phyloP scores from a whole-genome alignment of 129 eudicot species.

The Pittosporum tobira region DNA sequence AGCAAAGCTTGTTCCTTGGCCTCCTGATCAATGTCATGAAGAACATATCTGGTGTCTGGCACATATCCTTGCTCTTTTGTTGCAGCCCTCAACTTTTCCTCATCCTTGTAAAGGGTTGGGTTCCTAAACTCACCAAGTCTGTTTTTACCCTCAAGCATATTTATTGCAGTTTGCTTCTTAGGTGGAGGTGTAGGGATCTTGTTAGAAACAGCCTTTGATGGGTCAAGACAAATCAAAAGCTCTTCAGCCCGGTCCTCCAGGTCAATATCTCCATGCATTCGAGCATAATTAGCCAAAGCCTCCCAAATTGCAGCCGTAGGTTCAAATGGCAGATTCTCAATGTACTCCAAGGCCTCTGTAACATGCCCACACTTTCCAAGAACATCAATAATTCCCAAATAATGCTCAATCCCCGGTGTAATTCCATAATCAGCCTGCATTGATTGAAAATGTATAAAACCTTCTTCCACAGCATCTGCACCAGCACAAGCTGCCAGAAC shows the following conservation, averaged over 20 bases:
- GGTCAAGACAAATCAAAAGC: neutral
- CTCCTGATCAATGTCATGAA: slow-evolving; percentile 1
- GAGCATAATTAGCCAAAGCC: neutral
- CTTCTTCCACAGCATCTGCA: neutral
- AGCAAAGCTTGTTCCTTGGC: neutral
- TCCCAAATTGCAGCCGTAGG: neutral
- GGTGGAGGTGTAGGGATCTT: neutral
- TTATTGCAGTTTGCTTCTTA: neutral
- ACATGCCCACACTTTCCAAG: neutral
- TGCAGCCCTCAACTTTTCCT: neutral
- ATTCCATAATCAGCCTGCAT: neutral
- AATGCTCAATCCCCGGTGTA: neutral
- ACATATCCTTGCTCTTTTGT: neutral
- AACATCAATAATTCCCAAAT: neutral
- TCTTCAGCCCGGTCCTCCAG: neutral
- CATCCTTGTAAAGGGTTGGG: neutral
- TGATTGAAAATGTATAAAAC: neutral
- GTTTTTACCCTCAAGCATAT: neutral
- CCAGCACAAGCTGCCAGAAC: neutral
- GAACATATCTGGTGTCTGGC: neutral
- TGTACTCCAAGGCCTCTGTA: neutral
- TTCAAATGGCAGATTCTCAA: neutral
- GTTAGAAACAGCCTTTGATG: neutral
- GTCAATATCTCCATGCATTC: neutral
- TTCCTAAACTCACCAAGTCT: neutral